Evolutionary conservation across 2,329 filamentous ascomycete genomes (phyloP).

Genomic region (Phialophora macrospora): DNA sequence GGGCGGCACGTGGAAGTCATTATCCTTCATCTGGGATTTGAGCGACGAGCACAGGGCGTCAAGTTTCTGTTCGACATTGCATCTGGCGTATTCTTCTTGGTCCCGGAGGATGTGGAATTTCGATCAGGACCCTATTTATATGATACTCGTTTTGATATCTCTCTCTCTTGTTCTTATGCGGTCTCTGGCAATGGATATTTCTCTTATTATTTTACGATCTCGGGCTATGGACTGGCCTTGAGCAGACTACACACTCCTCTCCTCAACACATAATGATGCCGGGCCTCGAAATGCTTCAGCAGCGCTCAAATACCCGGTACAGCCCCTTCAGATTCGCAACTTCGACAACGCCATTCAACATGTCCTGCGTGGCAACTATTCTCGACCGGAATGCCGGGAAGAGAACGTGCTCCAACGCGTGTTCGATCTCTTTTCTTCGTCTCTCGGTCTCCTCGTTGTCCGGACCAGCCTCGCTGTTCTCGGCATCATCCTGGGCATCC

Average conservation of each 20-base stretch:
- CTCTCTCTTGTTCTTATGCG: no score
- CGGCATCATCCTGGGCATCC: constrained; percentile 13
- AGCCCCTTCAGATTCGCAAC: constrained; percentile 89
- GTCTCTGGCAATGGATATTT: no score
- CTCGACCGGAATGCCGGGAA: constrained; percentile 87
- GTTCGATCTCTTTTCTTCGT: constrained; percentile 71
- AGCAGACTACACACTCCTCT: neutral
- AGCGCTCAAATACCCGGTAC: constrained; percentile 93
- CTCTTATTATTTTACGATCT: no score
- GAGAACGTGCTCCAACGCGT: constrained; percentile 79
- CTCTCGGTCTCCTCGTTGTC: constrained; percentile 22
- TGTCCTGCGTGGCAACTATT: constrained; percentile 76
- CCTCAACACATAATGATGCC: neutral
- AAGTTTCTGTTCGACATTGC: no score
- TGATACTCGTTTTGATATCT: no score
- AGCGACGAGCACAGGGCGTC: no score
- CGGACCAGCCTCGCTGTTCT: constrained; percentile 41
- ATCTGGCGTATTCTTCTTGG: no score
- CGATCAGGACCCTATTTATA: no score
- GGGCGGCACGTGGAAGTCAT: no score
- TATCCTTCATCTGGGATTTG: no score
- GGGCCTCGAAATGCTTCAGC: constrained; percentile 53
- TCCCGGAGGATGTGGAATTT: no score
- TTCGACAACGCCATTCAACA: constrained; percentile 81
- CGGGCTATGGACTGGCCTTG: neutral